A percentile compares a stretch with the other conserved stretches of the same genome.
Conservation (phyloP, 2,329 filamentous ascomycete species). For the Mycosphaerella arachidis region DNA sequence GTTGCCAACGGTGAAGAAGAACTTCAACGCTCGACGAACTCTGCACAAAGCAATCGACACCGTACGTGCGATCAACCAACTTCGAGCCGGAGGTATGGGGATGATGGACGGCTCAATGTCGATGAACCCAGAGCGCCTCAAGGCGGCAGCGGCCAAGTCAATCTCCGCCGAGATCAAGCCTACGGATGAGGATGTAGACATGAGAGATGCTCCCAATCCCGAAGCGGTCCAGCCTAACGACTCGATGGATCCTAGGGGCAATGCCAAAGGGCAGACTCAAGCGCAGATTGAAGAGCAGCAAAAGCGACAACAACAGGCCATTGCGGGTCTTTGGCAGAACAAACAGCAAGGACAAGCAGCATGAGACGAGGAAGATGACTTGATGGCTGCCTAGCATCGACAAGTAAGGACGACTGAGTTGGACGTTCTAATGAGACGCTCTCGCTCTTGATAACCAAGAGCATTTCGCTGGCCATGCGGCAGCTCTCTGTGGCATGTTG, state of each 20-base stretch:
- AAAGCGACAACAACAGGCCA: conserved; percentile 55
- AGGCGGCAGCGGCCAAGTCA: neutral
- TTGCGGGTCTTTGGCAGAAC: conserved; percentile 52
- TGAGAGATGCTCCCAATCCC: conserved; percentile 38
- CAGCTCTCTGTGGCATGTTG: neutral
- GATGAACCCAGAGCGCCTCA: conserved; percentile 45
- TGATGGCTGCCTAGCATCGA: neutral
- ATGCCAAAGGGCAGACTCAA: conserved; percentile 58
- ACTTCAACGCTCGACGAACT: conserved; percentile 63
- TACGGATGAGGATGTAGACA: conserved; percentile 30
- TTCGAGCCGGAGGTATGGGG: conserved; percentile 55
- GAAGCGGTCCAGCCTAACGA: conserved; percentile 11
- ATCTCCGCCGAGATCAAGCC: conserved; percentile 17
- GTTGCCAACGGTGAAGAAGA: conserved; percentile 63
- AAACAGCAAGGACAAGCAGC: conserved; percentile 17
- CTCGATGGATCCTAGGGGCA: conserved; percentile 54
- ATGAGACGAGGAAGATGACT: conserved; percentile 1
- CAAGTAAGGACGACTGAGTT: neutral
- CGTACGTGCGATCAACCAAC: conserved; percentile 63
- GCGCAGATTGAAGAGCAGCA: conserved; percentile 59
- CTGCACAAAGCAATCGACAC: conserved; percentile 65
- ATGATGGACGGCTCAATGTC: conserved; percentile 60
- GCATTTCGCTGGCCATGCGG: neutral
- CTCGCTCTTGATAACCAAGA: neutral
- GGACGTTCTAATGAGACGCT: neutral